These are phyloP conservation scores for Heterobasidion occidentale DNA, from an alignment of 1,284 basidiomycete genomes.

Conservation along the genomic window DNA sequence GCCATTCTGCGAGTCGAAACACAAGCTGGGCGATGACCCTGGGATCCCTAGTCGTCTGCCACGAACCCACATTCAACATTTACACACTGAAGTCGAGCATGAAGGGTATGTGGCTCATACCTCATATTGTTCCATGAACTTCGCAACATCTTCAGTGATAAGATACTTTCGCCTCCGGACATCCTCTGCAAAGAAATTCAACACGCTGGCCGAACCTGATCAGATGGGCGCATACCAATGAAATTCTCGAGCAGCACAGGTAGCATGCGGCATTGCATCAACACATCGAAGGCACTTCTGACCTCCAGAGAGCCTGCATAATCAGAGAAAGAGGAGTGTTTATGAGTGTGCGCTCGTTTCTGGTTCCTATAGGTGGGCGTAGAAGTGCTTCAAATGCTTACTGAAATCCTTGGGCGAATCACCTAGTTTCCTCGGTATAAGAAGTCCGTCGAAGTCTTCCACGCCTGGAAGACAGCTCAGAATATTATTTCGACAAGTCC, in stretches of 20 bases:
- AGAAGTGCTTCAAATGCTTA: slow-evolving; percentile 12
- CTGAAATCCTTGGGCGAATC: slow-evolving; percentile 30
- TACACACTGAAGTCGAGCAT: not conserved
- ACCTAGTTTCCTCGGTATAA: slow-evolving; percentile 46
- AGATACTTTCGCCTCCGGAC: slow-evolving; percentile 51
- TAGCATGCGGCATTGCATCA: slow-evolving; percentile 49
- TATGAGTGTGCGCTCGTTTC: not conserved
- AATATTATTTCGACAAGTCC: not conserved
- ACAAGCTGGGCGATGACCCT: slow-evolving; percentile 44
- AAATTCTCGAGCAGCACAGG: slow-evolving; percentile 60
- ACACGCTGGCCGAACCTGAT: slow-evolving; percentile 1
- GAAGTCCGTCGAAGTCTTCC: slow-evolving; percentile 49
- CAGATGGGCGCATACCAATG: slow-evolving; percentile 36
- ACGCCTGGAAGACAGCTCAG: slow-evolving; percentile 39
- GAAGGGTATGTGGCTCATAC: slow-evolving; percentile 25
- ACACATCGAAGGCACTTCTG: slow-evolving; percentile 42
- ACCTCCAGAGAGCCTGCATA: slow-evolving; percentile 39
- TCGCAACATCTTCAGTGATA: slow-evolving; percentile 50
- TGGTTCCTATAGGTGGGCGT: not conserved
- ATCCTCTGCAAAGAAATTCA: slow-evolving; percentile 39
- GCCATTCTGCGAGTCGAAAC: slow-evolving; percentile 56
- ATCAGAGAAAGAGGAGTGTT: not conserved
- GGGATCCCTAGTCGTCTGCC: slow-evolving; percentile 38
- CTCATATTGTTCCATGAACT: slow-evolving; percentile 52
- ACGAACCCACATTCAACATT: not conserved